A percentile compares a stretch with the other conserved stretches of the same genome.
phyloP scores from a whole-genome alignment of 2,329 filamentous ascomycete species.

The Orbilia quercus region DNA sequence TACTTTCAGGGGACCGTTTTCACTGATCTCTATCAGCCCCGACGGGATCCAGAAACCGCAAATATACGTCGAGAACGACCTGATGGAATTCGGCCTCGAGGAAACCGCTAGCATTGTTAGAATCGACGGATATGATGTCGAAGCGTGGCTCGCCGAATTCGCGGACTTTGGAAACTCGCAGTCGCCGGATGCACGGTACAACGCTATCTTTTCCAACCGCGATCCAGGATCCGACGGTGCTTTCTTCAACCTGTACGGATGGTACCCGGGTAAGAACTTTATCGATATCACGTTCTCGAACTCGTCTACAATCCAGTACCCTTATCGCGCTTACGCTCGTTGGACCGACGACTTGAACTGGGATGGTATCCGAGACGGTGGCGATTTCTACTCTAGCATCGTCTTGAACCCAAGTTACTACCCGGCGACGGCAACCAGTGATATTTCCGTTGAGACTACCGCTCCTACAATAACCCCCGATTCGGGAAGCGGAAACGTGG shows the following conservation, averaged over 20 bases:
- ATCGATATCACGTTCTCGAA: constrained; percentile 49
- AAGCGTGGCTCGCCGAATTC: constrained; percentile 39
- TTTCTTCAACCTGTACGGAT: constrained; percentile 33
- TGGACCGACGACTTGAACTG: constrained; percentile 40
- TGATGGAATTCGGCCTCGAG: constrained; percentile 12
- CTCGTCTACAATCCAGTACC: constrained; percentile 27
- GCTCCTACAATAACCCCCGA: background rate
- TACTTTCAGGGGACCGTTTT: constrained; percentile 36
- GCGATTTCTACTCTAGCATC: constrained; percentile 37
- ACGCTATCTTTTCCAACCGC: constrained; percentile 43
- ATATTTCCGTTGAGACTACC: background rate
- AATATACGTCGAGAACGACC: constrained; percentile 38
- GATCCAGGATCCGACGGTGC: constrained; percentile 47
- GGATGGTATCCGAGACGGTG: constrained; percentile 41
- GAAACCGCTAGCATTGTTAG: constrained; percentile 19
- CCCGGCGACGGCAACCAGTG: background rate
- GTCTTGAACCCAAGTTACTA: constrained; percentile 41
- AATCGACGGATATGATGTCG: constrained; percentile 45
- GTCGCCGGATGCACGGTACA: constrained; percentile 52
- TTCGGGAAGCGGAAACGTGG: background rate
- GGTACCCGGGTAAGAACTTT: constrained; percentile 49
- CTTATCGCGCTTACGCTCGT: constrained; percentile 26
- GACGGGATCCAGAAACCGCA: constrained; percentile 42
- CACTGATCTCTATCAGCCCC: constrained; percentile 36
- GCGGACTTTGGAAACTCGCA: constrained; percentile 42